phyloP scores from a whole-genome alignment of 208 protist species.

The Leishmania lainsoni region DNA sequence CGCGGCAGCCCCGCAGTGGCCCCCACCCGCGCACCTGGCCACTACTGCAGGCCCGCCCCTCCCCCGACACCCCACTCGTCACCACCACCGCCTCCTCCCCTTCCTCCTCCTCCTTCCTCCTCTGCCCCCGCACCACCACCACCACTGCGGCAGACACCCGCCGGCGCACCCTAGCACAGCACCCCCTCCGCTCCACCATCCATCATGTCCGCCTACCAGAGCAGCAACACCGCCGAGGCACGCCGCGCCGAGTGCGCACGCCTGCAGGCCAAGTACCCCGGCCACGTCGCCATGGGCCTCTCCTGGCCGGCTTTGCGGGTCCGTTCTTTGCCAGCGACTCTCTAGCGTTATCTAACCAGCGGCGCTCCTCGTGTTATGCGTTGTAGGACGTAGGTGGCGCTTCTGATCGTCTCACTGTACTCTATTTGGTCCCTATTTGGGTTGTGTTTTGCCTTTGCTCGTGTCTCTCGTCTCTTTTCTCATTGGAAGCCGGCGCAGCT shows the following conservation, averaged over 20 bases:
- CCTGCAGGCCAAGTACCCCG: slow-evolving; percentile 23
- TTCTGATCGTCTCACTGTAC: no score
- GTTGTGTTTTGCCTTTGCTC: not conserved
- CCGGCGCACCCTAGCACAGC: no score
- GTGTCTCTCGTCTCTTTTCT: not conserved
- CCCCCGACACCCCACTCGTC: no score
- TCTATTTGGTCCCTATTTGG: no score
- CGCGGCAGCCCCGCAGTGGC: no score
- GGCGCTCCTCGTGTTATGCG: not conserved
- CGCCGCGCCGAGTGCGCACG: slow-evolving; percentile 20
- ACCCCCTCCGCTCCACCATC: no score
- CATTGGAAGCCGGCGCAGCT: not conserved
- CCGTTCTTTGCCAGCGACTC: not conserved
- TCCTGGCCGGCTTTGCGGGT: not conserved
- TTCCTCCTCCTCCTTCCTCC: no score
- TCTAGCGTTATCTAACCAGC: not conserved
- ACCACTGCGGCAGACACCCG: no score
- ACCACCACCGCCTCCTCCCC: no score
- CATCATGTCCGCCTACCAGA: slow-evolving; percentile 15
- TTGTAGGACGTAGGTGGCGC: not conserved
- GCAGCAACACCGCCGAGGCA: not conserved
- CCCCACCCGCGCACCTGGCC: no score
- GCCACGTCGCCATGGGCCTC: slow-evolving; percentile 13
- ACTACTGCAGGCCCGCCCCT: no score
- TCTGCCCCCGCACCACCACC: no score